These are phyloP conservation scores for Chrysanthemum seticuspe DNA, from an alignment of 129 eudicot genomes.

Conservation along the genomic window DNA sequence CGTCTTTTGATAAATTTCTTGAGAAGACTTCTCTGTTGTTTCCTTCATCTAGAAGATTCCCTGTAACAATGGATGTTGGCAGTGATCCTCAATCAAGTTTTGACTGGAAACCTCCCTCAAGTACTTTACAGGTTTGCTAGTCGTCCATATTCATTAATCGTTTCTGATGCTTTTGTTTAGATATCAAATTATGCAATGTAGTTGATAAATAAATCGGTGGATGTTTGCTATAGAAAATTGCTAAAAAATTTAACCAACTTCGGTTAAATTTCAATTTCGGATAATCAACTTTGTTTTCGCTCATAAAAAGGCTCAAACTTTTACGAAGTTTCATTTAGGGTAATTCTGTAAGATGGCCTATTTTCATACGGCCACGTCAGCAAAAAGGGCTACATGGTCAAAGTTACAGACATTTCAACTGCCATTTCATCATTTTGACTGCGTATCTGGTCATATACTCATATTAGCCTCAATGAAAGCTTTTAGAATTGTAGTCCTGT, in stretches of 20 bases:
- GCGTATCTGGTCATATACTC: not conserved
- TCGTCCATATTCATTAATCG: not conserved
- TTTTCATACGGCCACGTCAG: not conserved
- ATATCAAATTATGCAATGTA: not conserved
- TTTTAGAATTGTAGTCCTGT: no score
- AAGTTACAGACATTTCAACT: not conserved
- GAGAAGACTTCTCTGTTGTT: constrained; percentile 58
- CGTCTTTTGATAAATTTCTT: constrained; percentile 80
- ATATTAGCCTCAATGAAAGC: no score
- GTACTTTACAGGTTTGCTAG: constrained; percentile 51
- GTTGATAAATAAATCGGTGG: not conserved
- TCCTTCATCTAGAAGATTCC: constrained; percentile 63
- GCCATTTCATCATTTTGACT: not conserved
- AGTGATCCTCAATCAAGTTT: constrained; percentile 52
- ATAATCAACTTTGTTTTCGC: not conserved
- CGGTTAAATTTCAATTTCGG: not conserved
- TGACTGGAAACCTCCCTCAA: constrained; percentile 75
- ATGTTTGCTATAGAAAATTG: not conserved
- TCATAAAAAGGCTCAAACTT: not conserved
- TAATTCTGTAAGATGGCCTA: not conserved
- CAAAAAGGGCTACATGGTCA: not conserved
- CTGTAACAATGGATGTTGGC: constrained; percentile 52
- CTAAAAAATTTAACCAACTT: not conserved
- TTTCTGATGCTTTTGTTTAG: not conserved
- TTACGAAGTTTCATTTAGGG: not conserved